Base-by-base conservation (phyloP, 306 rosid genomes). In the Gynostemma pentaphyllum region DNA sequence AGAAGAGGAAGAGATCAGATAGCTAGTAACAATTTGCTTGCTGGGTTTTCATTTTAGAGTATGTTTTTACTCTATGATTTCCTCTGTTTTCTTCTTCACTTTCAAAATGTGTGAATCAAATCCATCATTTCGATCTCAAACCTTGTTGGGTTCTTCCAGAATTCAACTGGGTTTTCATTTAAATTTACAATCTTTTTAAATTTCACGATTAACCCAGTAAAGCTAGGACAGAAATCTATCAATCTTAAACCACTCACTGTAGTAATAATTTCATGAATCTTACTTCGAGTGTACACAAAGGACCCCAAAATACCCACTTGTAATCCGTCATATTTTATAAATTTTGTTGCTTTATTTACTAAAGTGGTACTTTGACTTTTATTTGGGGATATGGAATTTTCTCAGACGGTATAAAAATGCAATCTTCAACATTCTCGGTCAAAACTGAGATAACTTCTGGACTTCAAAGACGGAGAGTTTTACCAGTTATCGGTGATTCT, bases 351-450 rank as follows among this genome's bases (percentile, higher is more conserved):
- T 39, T 42, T 34, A 50, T 52, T 55, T 5, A 42, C 45, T 64
- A 55, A 16, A 37, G 41, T 63, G 37, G 22, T 37, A 39, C 30
- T 72, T 80, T 78, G 72, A 80, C 79, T 74, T 76, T 54, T n/a
- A n/a, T n/a, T 2, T 56, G 47, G 57, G 54, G 16, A 14, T 63
- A 19, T 64, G 68, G 74, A 45, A 44, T 55, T 59, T 41, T 28
- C 49, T 67, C 39, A 32, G 47, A 5, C n/a, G 50, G 50, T 22
- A 2, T 53, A 53, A 88, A 37, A 62, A 92, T 88, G 98, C 95
- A 87, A 60, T 60, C 90, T 40, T 79, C 94, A 72, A 62, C 83
- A 32, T 76, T 67, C n/a, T n/a, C n/a, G 9, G 67, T 82, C 47
- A 74, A 73, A 64, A 91, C 85, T 51, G 63, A 54, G 37, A 9